These are phyloP conservation scores for Tympanopsis confertula DNA, from an alignment of 2,329 filamentous ascomycete species.

Conservation along the genomic window DNA sequence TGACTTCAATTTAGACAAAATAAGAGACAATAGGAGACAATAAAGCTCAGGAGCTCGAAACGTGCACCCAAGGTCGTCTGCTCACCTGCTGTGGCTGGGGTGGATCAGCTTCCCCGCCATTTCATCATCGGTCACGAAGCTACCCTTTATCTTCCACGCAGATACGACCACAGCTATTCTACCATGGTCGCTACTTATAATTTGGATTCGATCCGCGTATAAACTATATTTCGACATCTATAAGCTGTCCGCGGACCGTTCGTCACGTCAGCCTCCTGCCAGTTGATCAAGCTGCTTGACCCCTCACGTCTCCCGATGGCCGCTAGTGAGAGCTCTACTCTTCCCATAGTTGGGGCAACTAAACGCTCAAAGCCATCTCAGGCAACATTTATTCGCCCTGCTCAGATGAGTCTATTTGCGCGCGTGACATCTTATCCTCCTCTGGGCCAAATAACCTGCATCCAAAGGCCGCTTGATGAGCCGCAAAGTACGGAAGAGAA, in stretches of 20 bases:
- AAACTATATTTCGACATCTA: no score
- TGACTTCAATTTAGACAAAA: no score
- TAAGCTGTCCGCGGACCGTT: no score
- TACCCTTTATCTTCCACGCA: neutral
- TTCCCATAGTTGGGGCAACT: neutral
- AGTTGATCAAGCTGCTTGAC: neutral
- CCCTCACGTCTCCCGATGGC: neutral
- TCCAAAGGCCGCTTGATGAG: slow-evolving; percentile 12
- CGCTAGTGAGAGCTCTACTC: neutral
- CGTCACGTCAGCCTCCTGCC: no score
- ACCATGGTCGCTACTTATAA: no score
- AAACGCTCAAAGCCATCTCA: neutral
- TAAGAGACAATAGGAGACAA: no score
- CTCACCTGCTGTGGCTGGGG: no score
- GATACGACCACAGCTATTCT: neutral
- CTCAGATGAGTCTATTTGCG: slow-evolving; percentile 34
- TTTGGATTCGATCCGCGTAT: no score
- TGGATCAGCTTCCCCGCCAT: no score
- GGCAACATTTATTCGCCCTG: slow-evolving; percentile 11
- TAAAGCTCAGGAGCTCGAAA: no score
- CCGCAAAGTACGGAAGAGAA: neutral
- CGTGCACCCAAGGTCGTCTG: no score
- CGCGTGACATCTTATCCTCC: slow-evolving; percentile 41
- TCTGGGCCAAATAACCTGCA: slow-evolving; percentile 39
- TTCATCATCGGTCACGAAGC: no score